Conservation (phyloP, 805 yeast genomes). For the Candida boidinii region DNA sequence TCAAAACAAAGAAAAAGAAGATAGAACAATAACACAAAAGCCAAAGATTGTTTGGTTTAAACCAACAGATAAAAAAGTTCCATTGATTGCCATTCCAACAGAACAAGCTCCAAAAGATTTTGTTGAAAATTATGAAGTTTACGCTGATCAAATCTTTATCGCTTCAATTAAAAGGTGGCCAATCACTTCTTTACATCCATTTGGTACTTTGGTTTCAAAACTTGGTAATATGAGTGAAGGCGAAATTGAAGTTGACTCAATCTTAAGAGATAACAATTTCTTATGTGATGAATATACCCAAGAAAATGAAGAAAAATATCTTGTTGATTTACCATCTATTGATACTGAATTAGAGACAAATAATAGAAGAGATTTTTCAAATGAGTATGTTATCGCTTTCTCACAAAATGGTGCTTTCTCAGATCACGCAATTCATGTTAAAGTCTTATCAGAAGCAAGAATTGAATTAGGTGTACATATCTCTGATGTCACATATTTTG, state of each 20-base stretch:
- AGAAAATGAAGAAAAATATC: constrained; percentile 26
- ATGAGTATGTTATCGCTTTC: constrained; percentile 58
- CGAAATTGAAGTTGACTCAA: constrained; percentile 76
- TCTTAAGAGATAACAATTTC: constrained; percentile 80
- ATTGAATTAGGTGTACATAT: constrained; percentile 83
- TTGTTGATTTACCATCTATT: constrained; percentile 31
- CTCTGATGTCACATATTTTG: constrained; percentile 65
- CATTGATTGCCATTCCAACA: constrained; percentile 95
- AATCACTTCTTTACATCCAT: constrained; percentile 95
- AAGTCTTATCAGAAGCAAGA: constrained; percentile 45
- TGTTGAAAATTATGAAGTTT: constrained; percentile 82
- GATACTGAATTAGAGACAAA: constrained; percentile 23
- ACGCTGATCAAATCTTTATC: constrained; percentile 75
- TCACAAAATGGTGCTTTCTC: constrained; percentile 48
- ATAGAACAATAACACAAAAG: constrained; percentile 29
- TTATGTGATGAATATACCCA: constrained; percentile 74
- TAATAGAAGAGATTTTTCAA: constrained; percentile 42
- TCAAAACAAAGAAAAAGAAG: constrained; percentile 70
- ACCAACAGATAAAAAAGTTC: constrained; percentile 97
- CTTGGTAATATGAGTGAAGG: constrained; percentile 75
- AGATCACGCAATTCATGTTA: constrained; percentile 82
- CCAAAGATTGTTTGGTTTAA: constrained; percentile 99
- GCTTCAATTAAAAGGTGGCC: constrained; percentile 99
- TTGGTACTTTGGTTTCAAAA: constrained; percentile 85
- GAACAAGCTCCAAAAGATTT: constrained; percentile 97